phyloP scores from a whole-genome alignment of 441 rosid species.

The Populus trichocarpa region DNA sequence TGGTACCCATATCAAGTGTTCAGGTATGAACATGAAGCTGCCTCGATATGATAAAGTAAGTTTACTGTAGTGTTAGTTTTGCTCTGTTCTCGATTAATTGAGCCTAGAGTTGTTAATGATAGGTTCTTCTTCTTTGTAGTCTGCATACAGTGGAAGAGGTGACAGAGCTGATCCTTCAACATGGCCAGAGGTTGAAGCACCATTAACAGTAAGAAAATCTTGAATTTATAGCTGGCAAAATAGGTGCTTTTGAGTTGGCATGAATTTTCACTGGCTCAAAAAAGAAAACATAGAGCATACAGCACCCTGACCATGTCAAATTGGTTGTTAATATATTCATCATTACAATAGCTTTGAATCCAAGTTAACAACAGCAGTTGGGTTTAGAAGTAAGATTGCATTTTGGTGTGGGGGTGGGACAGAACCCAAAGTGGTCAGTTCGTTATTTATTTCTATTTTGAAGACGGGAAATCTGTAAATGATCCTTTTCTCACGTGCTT shows the following conservation, averaged over 20 bases:
- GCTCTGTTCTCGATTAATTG: background rate
- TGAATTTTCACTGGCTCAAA: background rate
- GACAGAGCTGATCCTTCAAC: constrained; percentile 78
- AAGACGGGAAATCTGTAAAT: background rate
- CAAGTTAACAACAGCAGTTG: background rate
- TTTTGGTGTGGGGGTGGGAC: background rate
- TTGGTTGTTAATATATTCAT: background rate
- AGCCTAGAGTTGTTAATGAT: constrained; percentile 10
- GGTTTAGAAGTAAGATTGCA: background rate
- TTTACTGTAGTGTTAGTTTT: constrained; percentile 1
- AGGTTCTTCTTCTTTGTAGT: constrained; percentile 44
- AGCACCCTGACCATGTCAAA: background rate
- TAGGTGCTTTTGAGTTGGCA: background rate
- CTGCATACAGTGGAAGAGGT: constrained; percentile 86
- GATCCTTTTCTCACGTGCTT: background rate
- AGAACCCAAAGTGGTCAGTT: background rate
- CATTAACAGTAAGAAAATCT: constrained; percentile 52
- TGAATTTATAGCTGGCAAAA: constrained; percentile 6
- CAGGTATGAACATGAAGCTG: constrained; percentile 87
- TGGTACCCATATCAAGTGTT: constrained; percentile 24
- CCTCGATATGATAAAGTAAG: constrained; percentile 91
- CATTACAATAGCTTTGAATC: background rate
- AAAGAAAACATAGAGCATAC: background rate
- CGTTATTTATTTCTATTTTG: background rate
- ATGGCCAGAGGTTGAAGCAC: constrained; percentile 97